These are phyloP conservation scores for Panellus pusillus DNA, from an alignment of 768 basidiomycete species.

Conservation along the genomic window DNA sequence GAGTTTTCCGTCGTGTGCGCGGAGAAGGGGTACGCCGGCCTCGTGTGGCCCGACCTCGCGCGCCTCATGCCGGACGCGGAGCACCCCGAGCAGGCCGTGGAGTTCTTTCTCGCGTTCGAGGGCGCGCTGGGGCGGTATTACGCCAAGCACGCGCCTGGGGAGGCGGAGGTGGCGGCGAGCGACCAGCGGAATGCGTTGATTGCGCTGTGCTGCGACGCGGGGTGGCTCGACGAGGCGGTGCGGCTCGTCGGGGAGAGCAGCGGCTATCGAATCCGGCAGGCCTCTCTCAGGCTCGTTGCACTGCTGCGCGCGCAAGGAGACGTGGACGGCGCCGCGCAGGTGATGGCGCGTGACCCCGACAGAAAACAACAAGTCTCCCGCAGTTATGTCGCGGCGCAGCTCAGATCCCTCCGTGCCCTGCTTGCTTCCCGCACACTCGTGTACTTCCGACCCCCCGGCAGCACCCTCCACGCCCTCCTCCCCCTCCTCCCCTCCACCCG, in stretches of 20 bases:
- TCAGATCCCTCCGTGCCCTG: constrained; percentile 4
- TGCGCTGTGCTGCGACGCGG: constrained; percentile 16
- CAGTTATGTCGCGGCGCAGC: constrained; percentile 2
- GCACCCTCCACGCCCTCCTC: constrained; percentile 7
- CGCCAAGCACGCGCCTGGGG: constrained; percentile 3
- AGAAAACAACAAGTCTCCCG: too few species aligned
- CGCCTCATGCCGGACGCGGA: constrained; percentile 9
- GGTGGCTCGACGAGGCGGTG: constrained; percentile 19
- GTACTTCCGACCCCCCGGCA: background rate
- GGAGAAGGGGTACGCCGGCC: constrained; percentile 12
- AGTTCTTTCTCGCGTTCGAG: constrained; percentile 14
- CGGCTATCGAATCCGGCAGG: background rate
- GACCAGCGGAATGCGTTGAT: constrained; percentile 15
- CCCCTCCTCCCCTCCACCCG: background rate
- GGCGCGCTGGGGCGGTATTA: constrained; percentile 10
- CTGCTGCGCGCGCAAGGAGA: constrained; percentile 6
- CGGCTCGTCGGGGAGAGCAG: constrained; percentile 7
- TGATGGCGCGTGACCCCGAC: background rate
- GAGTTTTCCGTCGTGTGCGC: constrained; percentile 19
- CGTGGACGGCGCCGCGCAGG: background rate
- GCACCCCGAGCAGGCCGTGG: background rate
- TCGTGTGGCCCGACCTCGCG: constrained; percentile 18
- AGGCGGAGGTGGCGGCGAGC: constrained; percentile 3
- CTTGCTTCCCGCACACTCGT: constrained; percentile 4
- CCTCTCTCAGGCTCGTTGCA: background rate